Evolutionary conservation across 2,329 filamentous ascomycete genomes (phyloP), one percentile per base, ranked within the genome.

Genomic region (Verticillium alfalfae): DNA sequence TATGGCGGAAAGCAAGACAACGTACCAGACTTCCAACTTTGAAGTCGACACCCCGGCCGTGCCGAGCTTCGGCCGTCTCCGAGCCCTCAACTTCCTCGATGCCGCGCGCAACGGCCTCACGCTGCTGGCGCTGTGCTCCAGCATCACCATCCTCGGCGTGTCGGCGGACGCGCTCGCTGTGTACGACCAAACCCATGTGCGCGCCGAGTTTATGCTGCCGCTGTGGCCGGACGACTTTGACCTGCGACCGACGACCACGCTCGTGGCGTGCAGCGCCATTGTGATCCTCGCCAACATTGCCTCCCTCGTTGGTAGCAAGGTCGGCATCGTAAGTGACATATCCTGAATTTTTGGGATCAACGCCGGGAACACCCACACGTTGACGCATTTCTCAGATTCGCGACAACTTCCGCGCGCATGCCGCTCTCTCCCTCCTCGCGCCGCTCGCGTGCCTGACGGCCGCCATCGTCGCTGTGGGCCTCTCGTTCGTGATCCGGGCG

Each of bases 211-310:
- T 67, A 67, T 81, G 26, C 76, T 88, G 18, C 76, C 84, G 1
- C 69, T 88, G 57, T 88, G 86, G 86, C 86, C 86, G 0, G 72
- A 76, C 15, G 72, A 80, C 36, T 84, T 88, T 68, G 80, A 88
- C 69, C 69, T 85, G 38, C 77, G 82, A 57, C 85, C 85, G 2
- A 84, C 82, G 3, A 73, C 83, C 36, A 82, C 84, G 9, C 75
- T 87, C 34, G 78, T 87, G 18, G 78, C 76, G 34, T 81, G 81
- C 41, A 79, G 84, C 58, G 71, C 75, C 38, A 72, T 88, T 56
- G 77, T 87, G 9, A 70, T 81, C 7, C 60, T 83, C 8, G 71
- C 78, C 63, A 86, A 81, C 67, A 67, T 76, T 2, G 66, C 80
- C 10, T 81, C 81, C 6, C 70, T 88, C 58, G 65, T 79, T 16